Base-by-base conservation (phyloP, 2,329 filamentous ascomycete genomes). In the Alternaria novae-zelandiae region DNA sequence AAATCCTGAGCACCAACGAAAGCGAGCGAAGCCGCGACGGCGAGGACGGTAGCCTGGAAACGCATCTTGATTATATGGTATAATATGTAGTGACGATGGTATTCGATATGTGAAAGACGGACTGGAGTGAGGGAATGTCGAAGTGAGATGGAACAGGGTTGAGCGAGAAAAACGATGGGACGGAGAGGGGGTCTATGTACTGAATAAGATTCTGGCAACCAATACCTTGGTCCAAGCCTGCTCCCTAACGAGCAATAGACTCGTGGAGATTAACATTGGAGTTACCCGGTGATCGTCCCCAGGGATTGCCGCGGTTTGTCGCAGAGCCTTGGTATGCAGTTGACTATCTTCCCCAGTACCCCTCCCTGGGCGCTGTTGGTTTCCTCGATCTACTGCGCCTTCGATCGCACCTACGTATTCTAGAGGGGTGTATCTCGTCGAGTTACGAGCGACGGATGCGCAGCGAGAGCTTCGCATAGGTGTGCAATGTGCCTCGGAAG, bases 1-100 rank as follows among this genome's bases (percentile, higher is more conserved):
- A 74, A 58, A 55, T 74, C 69, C 66, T 78, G 76, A 17, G 75
- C 77, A 43, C 53, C 57, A 60, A 73, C 74, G 32, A 74, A 59
- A 26, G 71, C 71, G 41, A 75, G 43, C 36, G 74, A 72, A 23
- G 74, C 70, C 54, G 68, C 72, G 54, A 77, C 60, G 28, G 74
- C 74, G 11, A 70, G 47, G 55, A 72, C 41, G 25, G 70, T 65
- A 44, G 62, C n/a, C 46, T 67, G 56, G 74, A 79, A 78, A 66
- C 73, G 74, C 77, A 79, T 79, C 4, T 66, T 77, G 54, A 50
- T 57, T 41, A 11, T 57, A 23, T 49, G 17, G 51, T 30, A 20
- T 55, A 21, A 10, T 44, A 47, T 15, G 32, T 15, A 26, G 20
- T 46, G 15, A 12, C n/a, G 13, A 30, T 20, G 3, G n/a, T 41